A percentile compares a stretch with the other conserved stretches of the same genome.
Evolutionary conservation across 1,139 yeast genomes (phyloP).

Genomic region (Lodderomyces theae): DNA sequence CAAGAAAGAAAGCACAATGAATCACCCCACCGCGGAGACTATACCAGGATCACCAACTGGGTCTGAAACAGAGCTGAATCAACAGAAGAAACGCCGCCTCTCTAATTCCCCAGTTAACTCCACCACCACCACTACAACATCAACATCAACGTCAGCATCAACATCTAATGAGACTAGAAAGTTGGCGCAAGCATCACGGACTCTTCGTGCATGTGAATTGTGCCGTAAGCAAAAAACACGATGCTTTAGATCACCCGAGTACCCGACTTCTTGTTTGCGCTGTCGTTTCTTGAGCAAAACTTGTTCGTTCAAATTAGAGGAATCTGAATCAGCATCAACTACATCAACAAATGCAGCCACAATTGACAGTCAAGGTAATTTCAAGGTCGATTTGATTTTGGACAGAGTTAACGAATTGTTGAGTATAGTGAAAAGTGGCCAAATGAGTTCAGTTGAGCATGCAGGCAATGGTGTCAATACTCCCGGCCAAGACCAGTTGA

Average conservation of each 20-base stretch:
- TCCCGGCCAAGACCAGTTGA: background rate
- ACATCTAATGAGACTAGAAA: conserved; percentile 16
- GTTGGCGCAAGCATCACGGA: conserved; percentile 41
- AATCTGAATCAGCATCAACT: background rate
- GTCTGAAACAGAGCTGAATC: background rate
- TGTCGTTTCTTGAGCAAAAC: conserved; percentile 49
- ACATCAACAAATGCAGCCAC: background rate
- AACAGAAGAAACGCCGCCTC: conserved; percentile 9
- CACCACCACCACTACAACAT: conserved; percentile 1
- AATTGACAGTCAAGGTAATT: conserved; percentile 5
- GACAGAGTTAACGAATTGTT: conserved; percentile 34
- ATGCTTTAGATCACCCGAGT: conserved; percentile 51
- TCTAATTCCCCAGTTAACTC: background rate
- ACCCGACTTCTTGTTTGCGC: conserved; percentile 50
- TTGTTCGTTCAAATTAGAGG: conserved; percentile 49
- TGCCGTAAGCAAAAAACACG: conserved; percentile 65
- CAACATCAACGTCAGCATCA: background rate
- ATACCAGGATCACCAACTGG: background rate
- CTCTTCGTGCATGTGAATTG: conserved; percentile 54
- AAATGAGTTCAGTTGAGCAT: background rate
- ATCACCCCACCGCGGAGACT: background rate
- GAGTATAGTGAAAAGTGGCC: conserved; percentile 18
- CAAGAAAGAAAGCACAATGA: background rate
- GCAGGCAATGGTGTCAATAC: background rate
- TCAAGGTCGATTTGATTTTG: conserved; percentile 28